A percentile compares a stretch with the other conserved stretches of the same genome.
These are phyloP conservation scores for Phytophthora lateralis DNA, from an alignment of 352 stramenopile species.

Conservation along the genomic window DNA sequence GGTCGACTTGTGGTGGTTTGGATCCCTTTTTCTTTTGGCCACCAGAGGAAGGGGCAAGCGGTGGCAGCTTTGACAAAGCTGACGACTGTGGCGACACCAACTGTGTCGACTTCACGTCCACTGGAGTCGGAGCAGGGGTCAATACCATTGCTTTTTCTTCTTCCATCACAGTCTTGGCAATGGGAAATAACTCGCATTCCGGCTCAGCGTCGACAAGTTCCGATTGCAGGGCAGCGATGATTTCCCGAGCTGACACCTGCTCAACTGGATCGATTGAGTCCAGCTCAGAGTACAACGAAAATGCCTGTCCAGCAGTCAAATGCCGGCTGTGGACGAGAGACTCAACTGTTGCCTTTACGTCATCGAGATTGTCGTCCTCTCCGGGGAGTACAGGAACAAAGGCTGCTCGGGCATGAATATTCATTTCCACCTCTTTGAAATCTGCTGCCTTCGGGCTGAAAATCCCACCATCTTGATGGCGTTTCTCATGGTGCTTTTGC, in stretches of 20 bases:
- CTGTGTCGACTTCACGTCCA: slow-evolving; percentile 8
- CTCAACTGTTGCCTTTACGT: slow-evolving; percentile 69
- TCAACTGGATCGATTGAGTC: slow-evolving; percentile 53
- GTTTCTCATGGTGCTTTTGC: slow-evolving; percentile 31
- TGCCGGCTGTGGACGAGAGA: slow-evolving; percentile 57
- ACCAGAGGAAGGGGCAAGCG: slow-evolving; percentile 12
- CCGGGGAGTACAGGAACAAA: slow-evolving; percentile 29
- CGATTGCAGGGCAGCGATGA: slow-evolving; percentile 58
- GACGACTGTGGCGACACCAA: slow-evolving; percentile 6
- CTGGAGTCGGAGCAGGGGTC: not conserved
- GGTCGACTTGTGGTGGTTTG: slow-evolving; percentile 28
- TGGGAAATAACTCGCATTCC: slow-evolving; percentile 31
- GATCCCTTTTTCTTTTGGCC: slow-evolving; percentile 22
- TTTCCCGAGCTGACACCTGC: slow-evolving; percentile 56
- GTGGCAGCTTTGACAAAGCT: slow-evolving; percentile 16
- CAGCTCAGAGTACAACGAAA: slow-evolving; percentile 65
- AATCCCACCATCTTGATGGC: slow-evolving; percentile 12
- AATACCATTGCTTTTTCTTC: slow-evolving; percentile 4
- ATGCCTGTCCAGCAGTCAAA: slow-evolving; percentile 69
- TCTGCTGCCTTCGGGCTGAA: slow-evolving; percentile 5
- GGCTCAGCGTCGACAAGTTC: slow-evolving; percentile 37
- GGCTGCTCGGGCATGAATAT: slow-evolving; percentile 33
- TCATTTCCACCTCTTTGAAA: slow-evolving; percentile 27
- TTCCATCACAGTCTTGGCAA: slow-evolving; percentile 17
- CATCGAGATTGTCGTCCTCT: slow-evolving; percentile 37